These are phyloP conservation scores for Herpotrichia juniperi DNA, from an alignment of 2,329 filamentous ascomycete genomes.

Conservation along the genomic window DNA sequence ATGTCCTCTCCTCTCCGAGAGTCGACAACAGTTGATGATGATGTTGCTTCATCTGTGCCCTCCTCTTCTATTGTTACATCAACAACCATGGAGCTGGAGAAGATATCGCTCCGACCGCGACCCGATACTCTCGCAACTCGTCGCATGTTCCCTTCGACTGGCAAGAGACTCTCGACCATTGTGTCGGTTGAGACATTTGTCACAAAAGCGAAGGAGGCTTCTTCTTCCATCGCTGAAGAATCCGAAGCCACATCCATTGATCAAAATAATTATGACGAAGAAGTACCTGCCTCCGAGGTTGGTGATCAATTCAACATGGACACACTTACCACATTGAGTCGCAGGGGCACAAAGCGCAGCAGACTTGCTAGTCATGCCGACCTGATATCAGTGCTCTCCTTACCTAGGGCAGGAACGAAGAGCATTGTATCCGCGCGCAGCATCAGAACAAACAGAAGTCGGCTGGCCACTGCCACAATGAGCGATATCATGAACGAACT, in stretches of 20 bases:
- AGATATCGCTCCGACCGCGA: constrained; percentile 34
- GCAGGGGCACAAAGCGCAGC: constrained; percentile 60
- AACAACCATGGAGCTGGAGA: constrained; percentile 35
- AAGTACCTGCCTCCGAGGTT: constrained; percentile 34
- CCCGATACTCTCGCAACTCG: constrained; percentile 48
- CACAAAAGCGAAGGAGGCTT: constrained; percentile 37
- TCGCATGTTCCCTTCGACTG: constrained; percentile 58
- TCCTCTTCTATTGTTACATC: constrained; percentile 46
- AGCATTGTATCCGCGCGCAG: constrained; percentile 80
- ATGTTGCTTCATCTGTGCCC: constrained; percentile 32
- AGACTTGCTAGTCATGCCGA: constrained; percentile 91
- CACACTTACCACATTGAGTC: constrained; percentile 46
- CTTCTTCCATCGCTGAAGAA: constrained; percentile 30
- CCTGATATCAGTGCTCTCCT: constrained; percentile 87
- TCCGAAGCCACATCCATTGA: constrained; percentile 31
- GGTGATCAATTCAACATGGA: constrained; percentile 37
- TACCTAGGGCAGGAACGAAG: constrained; percentile 67
- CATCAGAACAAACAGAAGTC: constrained; percentile 74
- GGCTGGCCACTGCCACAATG: constrained; percentile 70
- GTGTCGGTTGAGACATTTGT: constrained; percentile 61
- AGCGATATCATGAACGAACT: constrained; percentile 81
- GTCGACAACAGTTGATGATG: constrained; percentile 26
- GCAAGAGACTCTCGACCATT: constrained; percentile 64
- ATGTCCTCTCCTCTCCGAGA: constrained; percentile 37
- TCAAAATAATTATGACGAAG: constrained; percentile 21